Percentiles rank a stretch among this genome's conserved stretches.
phyloP scores from a whole-genome alignment of 2,329 filamentous ascomycete genomes.

The Cytospora paraplurivora region DNA sequence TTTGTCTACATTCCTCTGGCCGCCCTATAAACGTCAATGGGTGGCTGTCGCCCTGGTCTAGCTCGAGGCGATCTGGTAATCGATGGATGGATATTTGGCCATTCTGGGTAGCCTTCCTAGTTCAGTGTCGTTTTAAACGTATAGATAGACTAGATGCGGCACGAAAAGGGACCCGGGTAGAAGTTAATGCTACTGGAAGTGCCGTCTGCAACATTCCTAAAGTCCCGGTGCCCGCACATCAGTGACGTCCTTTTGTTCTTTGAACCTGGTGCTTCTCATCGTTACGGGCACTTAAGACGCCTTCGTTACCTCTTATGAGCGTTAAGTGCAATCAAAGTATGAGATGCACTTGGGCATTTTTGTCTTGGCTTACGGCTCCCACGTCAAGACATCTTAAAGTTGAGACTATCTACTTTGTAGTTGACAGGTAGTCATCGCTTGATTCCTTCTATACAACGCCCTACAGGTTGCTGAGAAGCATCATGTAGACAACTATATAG shows the following conservation, averaged over 20 bases:
- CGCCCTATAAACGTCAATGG: neutral
- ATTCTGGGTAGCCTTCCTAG: constrained; percentile 2
- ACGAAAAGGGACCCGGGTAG: neutral
- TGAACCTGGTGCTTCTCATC: too few species aligned
- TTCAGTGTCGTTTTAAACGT: constrained; percentile 10
- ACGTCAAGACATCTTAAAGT: too few species aligned
- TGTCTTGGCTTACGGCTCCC: too few species aligned
- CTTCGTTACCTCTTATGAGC: too few species aligned
- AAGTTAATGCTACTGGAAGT: neutral
- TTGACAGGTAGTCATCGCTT: too few species aligned
- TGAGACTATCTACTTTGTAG: too few species aligned
- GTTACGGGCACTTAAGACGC: too few species aligned
- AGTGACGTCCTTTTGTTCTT: neutral
- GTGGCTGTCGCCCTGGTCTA: neutral
- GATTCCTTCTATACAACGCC: too few species aligned
- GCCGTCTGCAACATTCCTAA: neutral
- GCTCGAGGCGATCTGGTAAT: neutral
- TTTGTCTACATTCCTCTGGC: neutral
- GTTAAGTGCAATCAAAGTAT: too few species aligned
- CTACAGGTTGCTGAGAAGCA: too few species aligned
- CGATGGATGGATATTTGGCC: constrained; percentile 17
- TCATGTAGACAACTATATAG: too few species aligned
- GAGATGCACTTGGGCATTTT: too few species aligned
- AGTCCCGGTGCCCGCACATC: neutral
- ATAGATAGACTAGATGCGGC: constrained; percentile 19